Base-by-base conservation (phyloP, 345 rosid species). In the Salix viminalis region DNA sequence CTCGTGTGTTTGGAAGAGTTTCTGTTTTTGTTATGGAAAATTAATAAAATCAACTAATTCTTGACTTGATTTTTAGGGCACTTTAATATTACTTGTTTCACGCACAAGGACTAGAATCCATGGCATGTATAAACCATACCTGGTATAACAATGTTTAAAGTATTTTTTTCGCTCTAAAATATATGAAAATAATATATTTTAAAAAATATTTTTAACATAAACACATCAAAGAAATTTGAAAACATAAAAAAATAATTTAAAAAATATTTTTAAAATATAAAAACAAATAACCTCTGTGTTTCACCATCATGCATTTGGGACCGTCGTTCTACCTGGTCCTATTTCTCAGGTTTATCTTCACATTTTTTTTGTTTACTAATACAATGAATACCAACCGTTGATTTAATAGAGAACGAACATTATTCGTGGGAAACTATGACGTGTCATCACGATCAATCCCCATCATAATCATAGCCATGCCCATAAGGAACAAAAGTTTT, bases 291-390 rank as follows among this genome's bases (percentile, higher is more conserved):
- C 36, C 5, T 34, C 5, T 34, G 36, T 4, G 36, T 24, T 52
- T 34, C 26, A 16, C 54, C 14, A 60, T 60, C 67, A 26, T 54
- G 70, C 36, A 46, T 19, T 72, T 64, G 78, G 85, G 83, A 81
- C 84, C 86, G 75, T 68, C 14, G 41, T 64, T 65, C 72, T 71
- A 50, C 19, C 73, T 41, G 86, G 79, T 84, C 84, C 84, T 12
- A 19, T 34, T 39, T 80, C 79, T 84, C 83, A 69, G 74, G 80
- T 76, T 79, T 78, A 80, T 82, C 70, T 23, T 44, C 30, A 2
- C 2, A 28, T 54, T 28, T 44, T 54, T 37, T 67, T 19, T 39
- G 14, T 10, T 65, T 34, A 67, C 9, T n/a, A 61, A 67, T 74
- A 15, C 48, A 62, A 60, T 13, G 21, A 79, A 77, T 73, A 37